Percentiles rank a stretch among this genome's conserved stretches.
phyloP scores from a whole-genome alignment of 2,329 filamentous ascomycete species.

The Chaetomium strumarium region DNA sequence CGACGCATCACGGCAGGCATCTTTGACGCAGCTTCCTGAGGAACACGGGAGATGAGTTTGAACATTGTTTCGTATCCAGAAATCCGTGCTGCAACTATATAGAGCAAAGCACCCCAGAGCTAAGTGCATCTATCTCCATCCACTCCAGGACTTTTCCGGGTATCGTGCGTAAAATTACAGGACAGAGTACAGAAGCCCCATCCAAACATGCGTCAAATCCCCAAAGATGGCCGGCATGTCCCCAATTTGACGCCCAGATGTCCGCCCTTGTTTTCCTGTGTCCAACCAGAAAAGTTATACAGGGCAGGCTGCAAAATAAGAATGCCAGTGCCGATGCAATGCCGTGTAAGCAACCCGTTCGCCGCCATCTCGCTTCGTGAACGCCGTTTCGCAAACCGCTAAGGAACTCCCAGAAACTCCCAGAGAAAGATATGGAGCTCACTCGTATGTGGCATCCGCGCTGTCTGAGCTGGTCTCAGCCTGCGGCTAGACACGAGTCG shows the following conservation, averaged over 20 bases:
- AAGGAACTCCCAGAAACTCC: conserved; percentile 2
- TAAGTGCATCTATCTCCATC: neutral
- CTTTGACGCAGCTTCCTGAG: neutral
- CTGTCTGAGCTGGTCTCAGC: neutral
- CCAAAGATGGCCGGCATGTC: neutral
- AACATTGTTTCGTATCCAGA: neutral
- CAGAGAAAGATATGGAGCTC: neutral
- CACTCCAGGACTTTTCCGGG: conserved; percentile 22
- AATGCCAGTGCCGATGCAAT: conserved; percentile 23
- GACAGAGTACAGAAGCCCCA: conserved; percentile 8
- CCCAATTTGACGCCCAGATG: conserved; percentile 5
- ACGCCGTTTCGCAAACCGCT: conserved; percentile 11
- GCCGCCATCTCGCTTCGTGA: conserved; percentile 3
- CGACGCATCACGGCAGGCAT: neutral
- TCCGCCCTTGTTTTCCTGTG: conserved; percentile 13
- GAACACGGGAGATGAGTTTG: too few species aligned
- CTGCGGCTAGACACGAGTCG: conserved; percentile 35
- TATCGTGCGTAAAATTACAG: conserved; percentile 29
- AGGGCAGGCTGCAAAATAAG: conserved; percentile 9
- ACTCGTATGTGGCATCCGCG: neutral
- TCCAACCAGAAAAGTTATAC: conserved; percentile 13
- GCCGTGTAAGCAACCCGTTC: conserved; percentile 10
- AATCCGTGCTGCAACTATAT: neutral
- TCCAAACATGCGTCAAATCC: conserved; percentile 1
- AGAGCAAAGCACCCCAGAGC: neutral